Percentiles rank a stretch among this genome's conserved stretches.
These are phyloP conservation scores for Thielaviopsis ethacetica DNA, from an alignment of 2,329 filamentous ascomycete species.

Conservation along the genomic window DNA sequence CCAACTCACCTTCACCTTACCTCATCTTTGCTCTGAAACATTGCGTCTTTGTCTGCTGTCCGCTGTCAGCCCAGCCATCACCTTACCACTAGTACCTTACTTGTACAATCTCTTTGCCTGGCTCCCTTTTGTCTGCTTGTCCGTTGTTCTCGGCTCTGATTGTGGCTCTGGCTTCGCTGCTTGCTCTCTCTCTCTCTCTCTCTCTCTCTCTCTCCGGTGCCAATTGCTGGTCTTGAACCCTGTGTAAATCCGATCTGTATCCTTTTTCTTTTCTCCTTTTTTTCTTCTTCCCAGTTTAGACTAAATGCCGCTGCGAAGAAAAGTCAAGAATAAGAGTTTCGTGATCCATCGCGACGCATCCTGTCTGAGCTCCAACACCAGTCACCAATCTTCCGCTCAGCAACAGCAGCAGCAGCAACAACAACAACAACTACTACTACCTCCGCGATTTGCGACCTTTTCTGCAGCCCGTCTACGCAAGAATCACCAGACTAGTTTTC, in stretches of 20 bases:
- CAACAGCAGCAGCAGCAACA: background rate
- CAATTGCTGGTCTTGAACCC: background rate
- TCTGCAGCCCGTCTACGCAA: background rate
- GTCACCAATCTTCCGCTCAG: slow-evolving; percentile 2
- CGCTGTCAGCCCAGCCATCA: background rate
- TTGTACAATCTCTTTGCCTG: background rate
- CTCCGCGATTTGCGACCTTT: background rate
- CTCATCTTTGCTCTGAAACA: background rate
- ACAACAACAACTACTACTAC: too few relatives aligned
- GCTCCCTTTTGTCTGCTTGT: background rate
- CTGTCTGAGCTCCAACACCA: slow-evolving; percentile 11
- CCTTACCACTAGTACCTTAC: background rate
- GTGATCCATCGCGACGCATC: slow-evolving; percentile 12
- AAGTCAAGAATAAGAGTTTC: slow-evolving; percentile 6
- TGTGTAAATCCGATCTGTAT: background rate
- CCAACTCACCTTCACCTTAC: background rate
- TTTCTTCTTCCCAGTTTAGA: background rate
- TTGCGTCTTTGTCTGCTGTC: background rate
- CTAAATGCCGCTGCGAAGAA: slow-evolving; percentile 11
- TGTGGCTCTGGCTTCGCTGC: background rate
- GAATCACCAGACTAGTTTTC: background rate
- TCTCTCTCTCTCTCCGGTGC: background rate
- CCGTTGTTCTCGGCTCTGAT: background rate
- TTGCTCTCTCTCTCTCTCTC: background rate
- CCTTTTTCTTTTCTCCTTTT: background rate